A percentile compares a stretch with the other conserved stretches of the same genome.
phyloP scores from a whole-genome alignment of 495 filamentous ascomycete genomes.

The Hyaloscypha bicolor region DNA sequence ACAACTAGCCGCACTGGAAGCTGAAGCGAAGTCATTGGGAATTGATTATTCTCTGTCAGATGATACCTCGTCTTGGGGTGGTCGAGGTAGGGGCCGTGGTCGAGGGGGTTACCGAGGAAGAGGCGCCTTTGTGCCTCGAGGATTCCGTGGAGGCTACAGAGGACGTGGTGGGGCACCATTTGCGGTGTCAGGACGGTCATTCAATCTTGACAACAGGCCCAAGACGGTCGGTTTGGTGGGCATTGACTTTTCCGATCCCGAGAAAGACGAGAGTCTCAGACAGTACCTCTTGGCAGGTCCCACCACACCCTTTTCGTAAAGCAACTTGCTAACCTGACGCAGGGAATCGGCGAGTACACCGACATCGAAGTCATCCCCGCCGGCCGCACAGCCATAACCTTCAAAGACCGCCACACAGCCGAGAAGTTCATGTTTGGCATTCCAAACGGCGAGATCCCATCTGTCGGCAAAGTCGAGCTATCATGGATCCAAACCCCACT shows the following conservation, averaged over 20 bases:
- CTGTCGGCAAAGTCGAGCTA: conserved; percentile 75
- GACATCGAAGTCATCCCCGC: conserved; percentile 66
- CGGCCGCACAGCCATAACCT: conserved; percentile 65
- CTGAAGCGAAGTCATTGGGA: conserved; percentile 80
- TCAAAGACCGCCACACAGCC: conserved; percentile 87
- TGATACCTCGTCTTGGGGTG: conserved; percentile 35
- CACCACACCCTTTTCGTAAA: background rate
- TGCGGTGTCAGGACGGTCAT: conserved; percentile 55
- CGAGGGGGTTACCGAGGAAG: conserved; percentile 48
- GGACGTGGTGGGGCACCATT: conserved; percentile 54
- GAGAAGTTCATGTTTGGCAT: conserved; percentile 78
- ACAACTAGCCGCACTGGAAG: conserved; percentile 80
- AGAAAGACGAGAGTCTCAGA: conserved; percentile 80
- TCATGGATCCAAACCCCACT: conserved; percentile 65
- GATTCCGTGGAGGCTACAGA: conserved; percentile 51
- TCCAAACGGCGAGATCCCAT: conserved; percentile 64
- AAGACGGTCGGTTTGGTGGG: conserved; percentile 74
- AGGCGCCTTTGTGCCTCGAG: conserved; percentile 48
- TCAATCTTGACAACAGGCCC: conserved; percentile 86
- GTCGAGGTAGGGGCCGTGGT: conserved; percentile 49
- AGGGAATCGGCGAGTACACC: conserved; percentile 85
- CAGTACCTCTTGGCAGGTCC: conserved; percentile 81
- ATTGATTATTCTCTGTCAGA: conserved; percentile 59
- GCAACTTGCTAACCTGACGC: background rate
- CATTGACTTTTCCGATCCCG: conserved; percentile 62